Conservation (phyloP, 768 basidiomycete genomes). For the Lepiota venenata region DNA sequence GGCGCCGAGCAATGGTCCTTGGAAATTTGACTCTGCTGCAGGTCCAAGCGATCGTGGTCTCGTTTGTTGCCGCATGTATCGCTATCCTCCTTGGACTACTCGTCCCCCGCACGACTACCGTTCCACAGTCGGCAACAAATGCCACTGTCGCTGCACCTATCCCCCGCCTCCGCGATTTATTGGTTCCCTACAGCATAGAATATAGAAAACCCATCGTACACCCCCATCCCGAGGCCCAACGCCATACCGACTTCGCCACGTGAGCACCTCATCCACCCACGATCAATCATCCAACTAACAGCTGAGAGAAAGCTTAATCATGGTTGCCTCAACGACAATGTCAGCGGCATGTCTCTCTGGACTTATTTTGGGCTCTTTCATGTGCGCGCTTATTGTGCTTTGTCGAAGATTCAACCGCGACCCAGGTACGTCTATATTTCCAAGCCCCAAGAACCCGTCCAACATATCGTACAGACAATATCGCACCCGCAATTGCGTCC, state of each 20-base stretch:
- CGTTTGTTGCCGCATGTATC: conserved; percentile 79
- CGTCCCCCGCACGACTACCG: conserved; percentile 35
- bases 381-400: conserved; percentile 78
- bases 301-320: conserved; percentile 51
- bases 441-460: not conserved
- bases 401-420: conserved; percentile 76
- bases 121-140: not conserved
- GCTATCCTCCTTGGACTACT: conserved; percentile 69
- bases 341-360: conserved; percentile 76
- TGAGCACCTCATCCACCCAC: conserved; percentile 18
- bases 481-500: conserved; percentile 90
- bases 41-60: conserved; percentile 89
- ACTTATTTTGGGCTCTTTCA: conserved; percentile 85
- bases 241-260: conserved; percentile 34
- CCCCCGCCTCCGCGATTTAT: conserved; percentile 14
- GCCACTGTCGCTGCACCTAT: conserved; percentile 15
- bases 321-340: conserved; percentile 79
- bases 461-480: conserved; percentile 66
- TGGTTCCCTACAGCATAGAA: conserved; percentile 17
- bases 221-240: conserved; percentile 16
- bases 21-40: conserved; percentile 88
- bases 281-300: not conserved
- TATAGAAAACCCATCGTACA: conserved; percentile 23
- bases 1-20: conserved; percentile 61
- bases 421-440: conserved; percentile 57